These are phyloP conservation scores for Dothistroma septosporum DNA, from an alignment of 2,329 filamentous ascomycete genomes.

Conservation along the genomic window DNA sequence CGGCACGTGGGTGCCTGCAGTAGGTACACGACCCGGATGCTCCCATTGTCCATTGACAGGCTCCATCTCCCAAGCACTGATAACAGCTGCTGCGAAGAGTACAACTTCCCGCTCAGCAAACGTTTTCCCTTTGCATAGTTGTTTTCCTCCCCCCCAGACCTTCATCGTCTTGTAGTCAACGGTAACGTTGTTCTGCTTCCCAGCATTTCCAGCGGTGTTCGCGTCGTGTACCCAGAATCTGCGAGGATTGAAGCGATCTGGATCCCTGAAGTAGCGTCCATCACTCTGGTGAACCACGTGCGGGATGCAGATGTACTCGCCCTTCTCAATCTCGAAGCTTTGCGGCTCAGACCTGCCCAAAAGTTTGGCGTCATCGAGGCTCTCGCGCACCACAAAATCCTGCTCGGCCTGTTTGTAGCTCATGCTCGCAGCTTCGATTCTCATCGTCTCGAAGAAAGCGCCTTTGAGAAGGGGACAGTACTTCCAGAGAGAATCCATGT, in stretches of 20 bases:
- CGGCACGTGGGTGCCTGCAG: not conserved
- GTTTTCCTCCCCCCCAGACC: conserved; percentile 1
- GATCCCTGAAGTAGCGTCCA: not conserved
- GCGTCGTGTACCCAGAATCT: not conserved
- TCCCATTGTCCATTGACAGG: not conserved
- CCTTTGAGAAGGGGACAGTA: not conserved
- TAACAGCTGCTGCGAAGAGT: not conserved
- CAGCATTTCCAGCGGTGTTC: not conserved
- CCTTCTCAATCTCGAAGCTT: not conserved
- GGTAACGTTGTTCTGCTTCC: not conserved
- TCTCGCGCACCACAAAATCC: not conserved
- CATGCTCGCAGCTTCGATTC: conserved; percentile 1
- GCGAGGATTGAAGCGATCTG: not conserved
- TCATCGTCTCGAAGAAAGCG: conserved; percentile 2
- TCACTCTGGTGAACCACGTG: not conserved
- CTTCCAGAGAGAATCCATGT: not conserved
- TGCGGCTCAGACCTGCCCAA: not conserved
- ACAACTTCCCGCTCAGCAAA: conserved; percentile 1
- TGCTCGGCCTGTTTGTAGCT: conserved; percentile 1
- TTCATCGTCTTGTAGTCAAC: conserved; percentile 5
- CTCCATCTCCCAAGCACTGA: conserved; percentile 1
- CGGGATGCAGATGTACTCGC: not conserved
- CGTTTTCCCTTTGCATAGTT: conserved; percentile 1
- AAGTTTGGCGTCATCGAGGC: not conserved
- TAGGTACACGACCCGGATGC: not conserved